Evolutionary conservation across 129 eudicot species (phyloP).

Genomic region (Smallanthus sonchifolius): DNA sequence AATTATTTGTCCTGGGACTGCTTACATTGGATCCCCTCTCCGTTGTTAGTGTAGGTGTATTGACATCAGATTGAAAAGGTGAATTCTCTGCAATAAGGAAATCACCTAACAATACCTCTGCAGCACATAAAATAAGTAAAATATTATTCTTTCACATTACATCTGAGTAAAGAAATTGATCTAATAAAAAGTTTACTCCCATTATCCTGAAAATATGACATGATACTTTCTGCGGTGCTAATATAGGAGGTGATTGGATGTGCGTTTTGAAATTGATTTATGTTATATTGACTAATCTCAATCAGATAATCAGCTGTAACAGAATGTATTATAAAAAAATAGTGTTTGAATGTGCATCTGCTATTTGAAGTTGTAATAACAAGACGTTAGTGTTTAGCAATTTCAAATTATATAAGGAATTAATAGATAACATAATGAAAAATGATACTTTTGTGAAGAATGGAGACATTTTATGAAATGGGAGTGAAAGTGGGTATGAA

Average conservation of each 20-base stretch:
- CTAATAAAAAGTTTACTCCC: background rate
- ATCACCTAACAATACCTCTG: slow-evolving; percentile 86
- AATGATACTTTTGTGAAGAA: background rate
- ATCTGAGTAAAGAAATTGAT: background rate
- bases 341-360: background rate
- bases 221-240: background rate
- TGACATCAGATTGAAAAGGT: slow-evolving; percentile 57
- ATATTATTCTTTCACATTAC: background rate
- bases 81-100: slow-evolving; percentile 86
- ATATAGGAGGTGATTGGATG: background rate
- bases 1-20: slow-evolving; percentile 46
- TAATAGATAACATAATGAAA: background rate
- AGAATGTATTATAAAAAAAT: background rate
- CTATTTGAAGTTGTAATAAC: background rate
- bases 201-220: background rate
- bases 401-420: background rate
- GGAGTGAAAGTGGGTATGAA: background rate
- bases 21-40: slow-evolving; percentile 35
- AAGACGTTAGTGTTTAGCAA: background rate
- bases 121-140: slow-evolving; percentile 11
- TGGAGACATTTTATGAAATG: background rate
- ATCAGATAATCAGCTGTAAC: background rate
- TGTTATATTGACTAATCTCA: background rate
- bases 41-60: slow-evolving; percentile 45
- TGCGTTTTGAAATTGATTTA: background rate